Conservation (phyloP, 2,329 filamentous ascomycete genomes). For the Orbilia brochopaga region DNA sequence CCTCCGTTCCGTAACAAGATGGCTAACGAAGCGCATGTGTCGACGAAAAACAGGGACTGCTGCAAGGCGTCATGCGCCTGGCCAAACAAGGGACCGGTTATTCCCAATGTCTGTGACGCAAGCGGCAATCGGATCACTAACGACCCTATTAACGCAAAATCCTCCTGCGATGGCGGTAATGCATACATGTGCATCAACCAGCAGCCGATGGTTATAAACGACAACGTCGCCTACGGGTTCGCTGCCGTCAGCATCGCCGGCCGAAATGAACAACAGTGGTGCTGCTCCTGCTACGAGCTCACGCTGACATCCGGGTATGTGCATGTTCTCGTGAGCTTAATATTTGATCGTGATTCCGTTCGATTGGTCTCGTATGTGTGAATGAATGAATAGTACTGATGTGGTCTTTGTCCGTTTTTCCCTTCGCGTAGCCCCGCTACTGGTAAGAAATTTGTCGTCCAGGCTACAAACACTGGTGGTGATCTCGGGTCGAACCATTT, state of each 20-base stretch:
- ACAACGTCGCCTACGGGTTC: conserved; percentile 68
- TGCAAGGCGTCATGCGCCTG: conserved; percentile 72
- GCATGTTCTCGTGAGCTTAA: too few species aligned
- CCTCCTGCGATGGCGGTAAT: conserved; percentile 65
- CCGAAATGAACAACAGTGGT: conserved; percentile 67
- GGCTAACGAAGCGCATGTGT: conserved; percentile 56
- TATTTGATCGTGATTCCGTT: too few species aligned
- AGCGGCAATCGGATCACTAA: conserved; percentile 47
- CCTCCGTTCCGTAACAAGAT: neutral
- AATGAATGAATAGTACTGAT: too few species aligned
- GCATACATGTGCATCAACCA: conserved; percentile 70
- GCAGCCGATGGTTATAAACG: conserved; percentile 68
- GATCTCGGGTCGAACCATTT: conserved; percentile 67
- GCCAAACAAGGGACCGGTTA: conserved; percentile 51
- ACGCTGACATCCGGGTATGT: conserved; percentile 62
- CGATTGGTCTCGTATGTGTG: too few species aligned
- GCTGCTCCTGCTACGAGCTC: conserved; percentile 70
- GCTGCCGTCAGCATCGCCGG: conserved; percentile 67
- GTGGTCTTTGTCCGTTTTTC: too few species aligned
- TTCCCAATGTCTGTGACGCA: conserved; percentile 43
- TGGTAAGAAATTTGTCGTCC: conserved; percentile 70
- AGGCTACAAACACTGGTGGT: conserved; percentile 69
- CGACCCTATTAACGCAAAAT: conserved; percentile 39
- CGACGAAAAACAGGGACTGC: conserved; percentile 65
- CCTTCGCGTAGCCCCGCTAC: conserved; percentile 61